Base-by-base conservation (phyloP, 1,284 basidiomycete genomes). In the Cutaneotrichosporon cyanovorans region DNA sequence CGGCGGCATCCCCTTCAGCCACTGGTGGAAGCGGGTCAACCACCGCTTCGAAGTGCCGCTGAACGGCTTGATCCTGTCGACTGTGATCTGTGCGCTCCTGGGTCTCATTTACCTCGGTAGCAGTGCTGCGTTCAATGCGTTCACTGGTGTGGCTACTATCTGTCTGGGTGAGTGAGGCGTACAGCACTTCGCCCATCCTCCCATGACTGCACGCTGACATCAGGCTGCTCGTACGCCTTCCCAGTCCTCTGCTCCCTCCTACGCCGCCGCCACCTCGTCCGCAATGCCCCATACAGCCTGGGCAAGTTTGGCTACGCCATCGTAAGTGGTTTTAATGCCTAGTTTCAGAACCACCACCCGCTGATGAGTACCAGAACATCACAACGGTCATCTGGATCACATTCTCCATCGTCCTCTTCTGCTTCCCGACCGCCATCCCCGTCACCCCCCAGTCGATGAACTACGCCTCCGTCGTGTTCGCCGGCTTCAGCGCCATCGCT, bases 401-500 rank as follows among this genome's bases (percentile, higher is more conserved):
- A 10, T 55, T 55, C 39, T 41, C 46, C 19, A 55, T 55, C n/a
- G 36, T 46, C 4, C 49, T 55, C 14, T 55, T 55, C 46, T 51
- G 53, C 25, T 44, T 55, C 40, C 56, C 63, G 1, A 57, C 60
- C 16, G 49, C 48, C 11, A 50, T 65, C n/a, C 63, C 63, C n/a
- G 61, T 65, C 37, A 60, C 61, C 9, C 48, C 53, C 10, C 37
- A 50, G 40, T 50, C 48, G 42, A 65, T 63, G 61, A 65, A 65
- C 56, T 73, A 79, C 53, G 79, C 76, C 12, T 80, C 78, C 21
- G 79, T 79, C 5, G 80, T 82, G 18, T 81, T 81, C 49, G 75
- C 80, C 18, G 79, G 77, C 2, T 81, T 81, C 55, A 77, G 68
- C 1, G 55, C 65, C 9, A 73, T 82, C 25, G 79, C 78, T 35